phyloP scores from a whole-genome alignment of 208 protist genomes.

The Wallacemonas sp. region DNA sequence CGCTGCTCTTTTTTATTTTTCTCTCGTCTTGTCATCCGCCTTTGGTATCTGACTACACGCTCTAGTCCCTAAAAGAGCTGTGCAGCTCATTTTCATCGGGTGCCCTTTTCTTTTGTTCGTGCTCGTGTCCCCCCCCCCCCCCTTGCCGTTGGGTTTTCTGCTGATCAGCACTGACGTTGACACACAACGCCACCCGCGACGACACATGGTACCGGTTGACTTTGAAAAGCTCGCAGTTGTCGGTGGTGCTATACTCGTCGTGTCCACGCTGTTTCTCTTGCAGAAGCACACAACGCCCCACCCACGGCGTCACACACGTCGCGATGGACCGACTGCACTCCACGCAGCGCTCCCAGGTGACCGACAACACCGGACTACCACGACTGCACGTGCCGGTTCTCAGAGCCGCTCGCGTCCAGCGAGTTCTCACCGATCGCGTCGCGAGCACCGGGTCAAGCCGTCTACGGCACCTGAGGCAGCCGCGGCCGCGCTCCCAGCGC shows the following conservation, averaged over 20 bases:
- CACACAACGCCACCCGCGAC: too few species aligned
- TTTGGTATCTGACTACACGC: too few species aligned
- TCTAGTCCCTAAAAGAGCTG: too few species aligned
- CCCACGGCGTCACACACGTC: slow-evolving; percentile 11
- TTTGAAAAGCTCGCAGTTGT: slow-evolving; percentile 52
- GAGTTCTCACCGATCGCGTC: slow-evolving; percentile 7
- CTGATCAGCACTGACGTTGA: not conserved
- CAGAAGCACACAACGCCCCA: slow-evolving; percentile 54
- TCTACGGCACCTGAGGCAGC: too few species aligned
- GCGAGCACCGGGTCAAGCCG: not conserved
- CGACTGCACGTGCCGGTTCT: not conserved
- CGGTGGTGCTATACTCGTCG: slow-evolving; percentile 25
- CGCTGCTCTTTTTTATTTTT: too few species aligned
- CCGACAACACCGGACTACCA: not conserved
- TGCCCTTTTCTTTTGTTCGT: too few species aligned
- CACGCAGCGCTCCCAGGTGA: slow-evolving; percentile 9
- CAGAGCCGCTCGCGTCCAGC: slow-evolving; percentile 5
- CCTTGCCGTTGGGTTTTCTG: too few species aligned
- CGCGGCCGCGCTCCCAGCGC: too few species aligned
- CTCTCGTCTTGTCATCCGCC: too few species aligned
- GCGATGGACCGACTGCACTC: not conserved
- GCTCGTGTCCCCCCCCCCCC: too few species aligned
- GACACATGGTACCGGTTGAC: slow-evolving; percentile 30
- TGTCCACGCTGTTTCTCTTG: slow-evolving; percentile 42
- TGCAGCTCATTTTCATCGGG: too few species aligned